These are phyloP conservation scores for Eucalyptus erythrocorys DNA, from an alignment of 345 rosid genomes.

Conservation along the genomic window DNA sequence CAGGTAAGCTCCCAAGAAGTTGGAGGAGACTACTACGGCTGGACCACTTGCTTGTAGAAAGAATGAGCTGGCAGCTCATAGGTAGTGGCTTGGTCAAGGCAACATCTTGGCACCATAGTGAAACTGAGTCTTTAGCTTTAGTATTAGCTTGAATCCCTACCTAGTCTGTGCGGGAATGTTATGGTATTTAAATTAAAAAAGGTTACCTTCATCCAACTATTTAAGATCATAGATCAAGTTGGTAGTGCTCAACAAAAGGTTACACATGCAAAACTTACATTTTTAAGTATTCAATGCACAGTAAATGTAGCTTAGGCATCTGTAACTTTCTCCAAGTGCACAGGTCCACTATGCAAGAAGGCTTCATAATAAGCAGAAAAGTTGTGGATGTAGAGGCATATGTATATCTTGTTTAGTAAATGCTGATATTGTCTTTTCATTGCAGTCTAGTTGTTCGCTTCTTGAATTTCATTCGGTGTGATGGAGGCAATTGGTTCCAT, in stretches of 20 bases:
- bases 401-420: not conserved
- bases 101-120: not conserved
- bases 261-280: not conserved
- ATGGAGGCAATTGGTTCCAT: not conserved
- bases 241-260: not conserved
- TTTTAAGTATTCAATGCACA: not conserved
- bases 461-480: not conserved
- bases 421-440: not conserved
- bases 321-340: not conserved
- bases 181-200: not conserved
- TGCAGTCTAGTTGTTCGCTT: not conserved
- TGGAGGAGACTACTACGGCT: not conserved
- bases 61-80: not conserved
- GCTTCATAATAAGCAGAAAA: not conserved
- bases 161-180: not conserved
- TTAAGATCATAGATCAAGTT: not conserved
- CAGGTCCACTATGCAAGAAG: not conserved
- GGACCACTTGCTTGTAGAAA: not conserved
- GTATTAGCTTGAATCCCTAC: not conserved
- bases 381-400: not conserved
- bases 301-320: not conserved
- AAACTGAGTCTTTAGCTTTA: not conserved
- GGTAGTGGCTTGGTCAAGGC: not conserved
- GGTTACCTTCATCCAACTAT: not conserved
- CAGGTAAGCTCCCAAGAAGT: not conserved